Base-by-base conservation (phyloP, 2,329 filamentous ascomycete species). In the Cytospora piceicola region DNA sequence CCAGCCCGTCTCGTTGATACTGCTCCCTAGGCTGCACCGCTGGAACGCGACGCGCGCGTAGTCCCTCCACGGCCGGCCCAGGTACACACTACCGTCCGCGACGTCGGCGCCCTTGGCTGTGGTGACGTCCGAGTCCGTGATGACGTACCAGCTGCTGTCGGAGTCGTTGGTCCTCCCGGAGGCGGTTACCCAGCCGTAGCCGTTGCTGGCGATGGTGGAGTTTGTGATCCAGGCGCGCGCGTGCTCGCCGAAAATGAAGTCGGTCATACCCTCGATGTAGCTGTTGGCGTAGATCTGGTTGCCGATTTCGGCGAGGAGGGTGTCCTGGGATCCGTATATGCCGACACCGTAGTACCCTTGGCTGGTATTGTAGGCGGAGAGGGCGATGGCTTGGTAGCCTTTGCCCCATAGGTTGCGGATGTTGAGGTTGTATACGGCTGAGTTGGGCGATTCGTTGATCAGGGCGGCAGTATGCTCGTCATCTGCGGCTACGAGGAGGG, bases 191-290 rank as follows among this genome's bases (percentile, higher is more conserved):
- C 77, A 82, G n/a, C 82, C 82, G 3, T 75, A 75, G 27, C 74
- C 71, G 12, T 81, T 74, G 59, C 83, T 81, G 51, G 79, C 75
- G 67, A 87, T 81, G 55, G 81, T 78, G 66, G 78, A 78, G 22
- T 75, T 70, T 63, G 85, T 80, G 68, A 87, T 85, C 84, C 84
- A 88, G 15, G 80, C 80, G 6, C 73, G 71, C 0, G 81, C 84
- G 34, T 77, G 72, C 71, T 85, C 82, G 12, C 85, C 85, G 69
- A 87, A 88, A 71, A 88, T 83, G 73, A 87, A 87, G 72, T 88
- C 85, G 6, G 82, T 82, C 1, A 83, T 83, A 42, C 85, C 85
- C 66, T 81, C 78, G 68, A 88, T 85, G 70, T 81, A 81, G 70
- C 78, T 80, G 62, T 80, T 80, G 15, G 79, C 81, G 70, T 85